Evolutionary conservation across 257 asterid genomes (phyloP), one percentile per base, ranked within the genome.

Genomic region (Capsicum rhomboideum): DNA sequence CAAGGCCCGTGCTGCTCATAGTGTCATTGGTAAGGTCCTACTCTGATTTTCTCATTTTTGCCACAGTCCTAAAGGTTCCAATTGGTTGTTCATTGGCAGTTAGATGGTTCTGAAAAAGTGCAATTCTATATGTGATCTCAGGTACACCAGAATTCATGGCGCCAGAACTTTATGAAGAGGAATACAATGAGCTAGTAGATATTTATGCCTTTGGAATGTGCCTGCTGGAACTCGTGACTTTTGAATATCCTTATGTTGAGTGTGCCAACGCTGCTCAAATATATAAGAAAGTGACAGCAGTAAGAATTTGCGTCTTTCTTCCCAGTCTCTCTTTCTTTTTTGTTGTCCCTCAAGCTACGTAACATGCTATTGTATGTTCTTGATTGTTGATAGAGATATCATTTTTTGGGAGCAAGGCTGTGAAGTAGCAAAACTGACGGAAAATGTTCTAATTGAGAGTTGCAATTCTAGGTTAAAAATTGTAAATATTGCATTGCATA

Each of bases 81-180:
- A 50, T 26, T 75, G 16, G 44, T 61, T 49, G 81, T 75, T 49
- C 59, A 75, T 75, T 46, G 61, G 42, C 21, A 29, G 21, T 49
- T 77, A 8, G 44, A 77, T 77, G 42, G 81, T 75, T 77, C 63
- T 77, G 63, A 80, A 49, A n/a, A 82, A 56, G 31, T 82, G 82
- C 54, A 66, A 59, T 79, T 59, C 53, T 87, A 29, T 63, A 64
- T 66, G 63, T 77, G 86, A 56, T 86, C 66, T 79, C 85, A 95
- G 99, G 99, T 80, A 95, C 99, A 23, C 99, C 99, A 49, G 98
- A 95, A 83, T 95, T 95, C 89, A 95, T 94, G 99, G 99, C 99
- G 26, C 99, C 99, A 0, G 99, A 95, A 90, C 92, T 95, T 56
- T 95, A 95, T 53, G 99, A 95, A 92, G 99, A 95, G 90, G 94